These are phyloP conservation scores for Pseudonectria buxi DNA, from an alignment of 2,329 filamentous ascomycete species.

Conservation along the genomic window DNA sequence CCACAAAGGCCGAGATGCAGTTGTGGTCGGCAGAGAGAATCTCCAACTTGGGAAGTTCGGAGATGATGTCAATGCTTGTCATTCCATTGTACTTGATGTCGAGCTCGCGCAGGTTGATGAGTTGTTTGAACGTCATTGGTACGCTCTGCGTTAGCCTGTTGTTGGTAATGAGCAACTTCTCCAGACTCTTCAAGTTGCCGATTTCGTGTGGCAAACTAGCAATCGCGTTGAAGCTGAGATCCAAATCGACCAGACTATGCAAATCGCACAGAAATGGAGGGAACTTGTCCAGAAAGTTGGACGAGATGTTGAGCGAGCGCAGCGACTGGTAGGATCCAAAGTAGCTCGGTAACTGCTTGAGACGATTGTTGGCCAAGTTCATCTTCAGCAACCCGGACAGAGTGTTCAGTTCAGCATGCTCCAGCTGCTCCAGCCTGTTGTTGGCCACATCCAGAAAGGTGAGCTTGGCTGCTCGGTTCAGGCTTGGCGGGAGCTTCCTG, in stretches of 20 bases:
- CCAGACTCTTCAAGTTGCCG: constrained; percentile 69
- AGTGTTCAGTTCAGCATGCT: constrained; percentile 73
- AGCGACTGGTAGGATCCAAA: constrained; percentile 76
- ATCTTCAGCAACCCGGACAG: constrained; percentile 76
- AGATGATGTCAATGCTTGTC: constrained; percentile 79
- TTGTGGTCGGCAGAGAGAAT: constrained; percentile 90
- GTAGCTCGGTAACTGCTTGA: constrained; percentile 71
- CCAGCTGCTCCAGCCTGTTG: constrained; percentile 81
- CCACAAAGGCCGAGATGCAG: constrained; percentile 80
- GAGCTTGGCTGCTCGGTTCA: constrained; percentile 71
- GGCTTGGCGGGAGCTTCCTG: constrained; percentile 73
- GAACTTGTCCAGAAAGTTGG: constrained; percentile 82
- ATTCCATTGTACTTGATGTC: constrained; percentile 93
- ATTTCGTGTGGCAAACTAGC: constrained; percentile 69
- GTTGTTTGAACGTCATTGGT: constrained; percentile 63
- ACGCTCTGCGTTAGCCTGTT: constrained; percentile 76
- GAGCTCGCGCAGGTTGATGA: constrained; percentile 77
- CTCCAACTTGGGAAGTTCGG: constrained; percentile 77
- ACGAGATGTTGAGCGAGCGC: constrained; percentile 83
- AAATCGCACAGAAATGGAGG: constrained; percentile 80
- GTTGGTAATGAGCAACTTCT: constrained; percentile 92
- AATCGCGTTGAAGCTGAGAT: constrained; percentile 95
- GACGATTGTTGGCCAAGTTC: constrained; percentile 87
- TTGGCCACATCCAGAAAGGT: constrained; percentile 93
- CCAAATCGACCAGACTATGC: constrained; percentile 79